phyloP scores from a whole-genome alignment of 2,329 filamentous ascomycete species.

The Paracoccidioides lutzii region DNA sequence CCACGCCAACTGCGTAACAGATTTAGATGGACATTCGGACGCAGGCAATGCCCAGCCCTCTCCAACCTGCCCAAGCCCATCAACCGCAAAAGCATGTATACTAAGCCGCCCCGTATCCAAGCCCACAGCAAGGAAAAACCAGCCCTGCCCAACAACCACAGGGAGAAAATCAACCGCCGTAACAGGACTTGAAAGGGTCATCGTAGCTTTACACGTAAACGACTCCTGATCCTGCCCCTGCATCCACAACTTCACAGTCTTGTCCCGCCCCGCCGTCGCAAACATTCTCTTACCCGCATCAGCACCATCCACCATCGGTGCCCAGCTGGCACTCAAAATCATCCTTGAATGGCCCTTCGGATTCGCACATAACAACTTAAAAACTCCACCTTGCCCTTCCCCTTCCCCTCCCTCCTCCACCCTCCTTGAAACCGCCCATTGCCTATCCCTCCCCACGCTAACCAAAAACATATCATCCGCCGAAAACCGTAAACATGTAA shows the following conservation, averaged over 20 bases:
- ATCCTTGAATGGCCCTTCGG: conserved; percentile 82
- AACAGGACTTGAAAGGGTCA: conserved; percentile 47
- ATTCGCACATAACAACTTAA: conserved; percentile 50
- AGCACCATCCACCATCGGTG: conserved; percentile 35
- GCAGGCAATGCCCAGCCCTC: conserved; percentile 22
- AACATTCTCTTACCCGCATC: conserved; percentile 39
- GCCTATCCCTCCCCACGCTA: conserved; percentile 80
- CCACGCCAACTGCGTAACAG: conserved; percentile 58
- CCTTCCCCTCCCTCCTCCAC: conserved; percentile 17
- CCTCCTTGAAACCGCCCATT: conserved; percentile 72
- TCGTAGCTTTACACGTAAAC: conserved; percentile 42
- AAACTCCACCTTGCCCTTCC: conserved; percentile 27
- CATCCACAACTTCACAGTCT: conserved; percentile 62
- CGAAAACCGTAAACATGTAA: conserved; percentile 71
- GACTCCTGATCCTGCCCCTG: conserved; percentile 18
- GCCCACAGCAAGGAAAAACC: conserved; percentile 32
- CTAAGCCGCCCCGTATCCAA: conserved; percentile 36
- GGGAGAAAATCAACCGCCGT: conserved; percentile 58
- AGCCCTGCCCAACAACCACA: conserved; percentile 14
- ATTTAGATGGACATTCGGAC: conserved; percentile 45
- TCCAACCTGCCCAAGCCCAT: conserved; percentile 18
- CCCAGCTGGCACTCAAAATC: conserved; percentile 84
- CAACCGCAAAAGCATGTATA: conserved; percentile 27
- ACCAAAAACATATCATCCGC: conserved; percentile 59
- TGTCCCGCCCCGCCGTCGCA: conserved; percentile 82